Conservation (phyloP, 768 basidiomycete species). For the Boletellus sp. region DNA sequence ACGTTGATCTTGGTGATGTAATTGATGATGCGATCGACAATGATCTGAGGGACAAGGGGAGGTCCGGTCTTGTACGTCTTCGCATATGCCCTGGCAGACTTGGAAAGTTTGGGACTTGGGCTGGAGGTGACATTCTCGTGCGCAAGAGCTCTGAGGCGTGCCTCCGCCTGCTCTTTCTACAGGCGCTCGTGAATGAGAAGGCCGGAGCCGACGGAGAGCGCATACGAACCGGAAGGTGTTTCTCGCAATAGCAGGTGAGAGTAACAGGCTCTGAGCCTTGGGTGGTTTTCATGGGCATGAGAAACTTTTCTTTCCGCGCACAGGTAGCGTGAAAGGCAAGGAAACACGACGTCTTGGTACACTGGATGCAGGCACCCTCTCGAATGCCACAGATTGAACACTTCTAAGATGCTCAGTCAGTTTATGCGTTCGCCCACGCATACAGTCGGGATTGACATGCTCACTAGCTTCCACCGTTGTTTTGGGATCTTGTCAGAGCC, state of each 20-base stretch:
- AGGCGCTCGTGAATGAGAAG: not conserved
- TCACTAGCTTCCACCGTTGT: conserved; percentile 89
- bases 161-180: conserved; percentile 68
- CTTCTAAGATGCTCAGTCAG: conserved; percentile 36
- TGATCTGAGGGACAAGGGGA: conserved; percentile 83
- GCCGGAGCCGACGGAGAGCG: not conserved
- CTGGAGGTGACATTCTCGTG: conserved; percentile 38
- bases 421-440: not conserved
- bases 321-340: conserved; percentile 94
- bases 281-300: conserved; percentile 84
- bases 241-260: conserved; percentile 82
- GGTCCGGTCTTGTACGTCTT: conserved; percentile 92
- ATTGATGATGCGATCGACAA: conserved; percentile 71
- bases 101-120: conserved; percentile 49
- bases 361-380: conserved; percentile 93
- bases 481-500: conserved; percentile 86
- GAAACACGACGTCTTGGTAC: conserved; percentile 85
- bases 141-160: conserved; percentile 54
- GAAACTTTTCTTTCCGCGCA: conserved; percentile 78
- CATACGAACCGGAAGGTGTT: conserved; percentile 77
- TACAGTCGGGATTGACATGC: conserved; percentile 26
- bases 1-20: conserved; percentile 71
- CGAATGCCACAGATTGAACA: conserved; percentile 60
- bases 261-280: conserved; percentile 70
- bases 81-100: conserved; percentile 85